Conservation (phyloP, 2,329 filamentous ascomycete species). For the Decorospora gaudefroyi region DNA sequence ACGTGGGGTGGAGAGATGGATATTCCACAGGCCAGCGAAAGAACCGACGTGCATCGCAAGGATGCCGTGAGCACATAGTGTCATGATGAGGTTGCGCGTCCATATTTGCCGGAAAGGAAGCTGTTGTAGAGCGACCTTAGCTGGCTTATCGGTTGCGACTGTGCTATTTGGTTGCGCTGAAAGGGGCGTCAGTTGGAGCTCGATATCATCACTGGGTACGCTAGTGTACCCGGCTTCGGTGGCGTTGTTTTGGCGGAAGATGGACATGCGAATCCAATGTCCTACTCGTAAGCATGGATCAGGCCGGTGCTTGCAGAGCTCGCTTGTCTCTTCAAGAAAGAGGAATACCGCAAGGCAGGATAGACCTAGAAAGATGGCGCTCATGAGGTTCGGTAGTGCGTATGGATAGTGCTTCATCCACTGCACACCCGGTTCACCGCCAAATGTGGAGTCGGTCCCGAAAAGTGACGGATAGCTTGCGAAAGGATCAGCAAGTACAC, state of each 20-base stretch:
- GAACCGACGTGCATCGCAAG: constrained; percentile 56
- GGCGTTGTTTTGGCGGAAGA: constrained; percentile 38
- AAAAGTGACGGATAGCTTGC: constrained; percentile 66
- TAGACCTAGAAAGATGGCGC: constrained; percentile 62
- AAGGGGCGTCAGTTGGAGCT: constrained; percentile 40
- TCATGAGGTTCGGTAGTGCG: constrained; percentile 70
- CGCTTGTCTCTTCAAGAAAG: constrained; percentile 66
- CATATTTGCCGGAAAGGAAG: constrained; percentile 55
- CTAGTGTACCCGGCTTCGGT: constrained; percentile 37
- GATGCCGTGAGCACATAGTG: constrained; percentile 52
- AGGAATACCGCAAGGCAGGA: constrained; percentile 63
- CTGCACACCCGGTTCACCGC: constrained; percentile 61
- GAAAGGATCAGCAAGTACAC: constrained; percentile 69
- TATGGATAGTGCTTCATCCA: constrained; percentile 71
- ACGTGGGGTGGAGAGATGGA: constrained; percentile 55
- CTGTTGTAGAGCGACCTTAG: constrained; percentile 31
- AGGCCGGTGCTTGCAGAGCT: constrained; percentile 47
- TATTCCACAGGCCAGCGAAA: constrained; percentile 57
- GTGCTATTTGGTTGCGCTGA: constrained; percentile 17
- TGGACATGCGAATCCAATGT: constrained; percentile 42
- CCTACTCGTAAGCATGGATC: constrained; percentile 51
- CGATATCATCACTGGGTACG: constrained; percentile 38
- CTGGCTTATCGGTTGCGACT: constrained; percentile 17
- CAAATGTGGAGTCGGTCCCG: constrained; percentile 61
- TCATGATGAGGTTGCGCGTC: constrained; percentile 53